Percentiles rank a stretch among this genome's conserved stretches.
phyloP scores from a whole-genome alignment of 495 filamentous ascomycete genomes.

The Echria macrotheca region DNA sequence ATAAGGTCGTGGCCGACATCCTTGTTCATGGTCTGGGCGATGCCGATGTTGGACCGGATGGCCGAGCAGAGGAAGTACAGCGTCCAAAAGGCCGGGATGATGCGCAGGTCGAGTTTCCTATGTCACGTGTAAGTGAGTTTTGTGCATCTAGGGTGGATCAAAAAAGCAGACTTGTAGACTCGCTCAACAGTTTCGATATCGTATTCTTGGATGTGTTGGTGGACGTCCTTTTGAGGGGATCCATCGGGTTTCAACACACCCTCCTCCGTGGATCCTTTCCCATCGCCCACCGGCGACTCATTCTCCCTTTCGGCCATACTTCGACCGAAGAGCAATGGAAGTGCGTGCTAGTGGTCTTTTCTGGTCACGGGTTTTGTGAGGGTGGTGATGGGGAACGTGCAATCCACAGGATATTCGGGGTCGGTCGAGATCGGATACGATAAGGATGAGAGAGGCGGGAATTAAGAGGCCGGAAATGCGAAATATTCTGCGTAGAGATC shows the following conservation, averaged over 20 bases:
- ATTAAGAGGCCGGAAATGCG: too few relatives aligned
- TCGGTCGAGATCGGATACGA: neutral
- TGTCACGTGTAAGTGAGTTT: constrained; percentile 1
- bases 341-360: constrained; percentile 44
- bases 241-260: too few relatives aligned
- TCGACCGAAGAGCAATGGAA: constrained; percentile 48
- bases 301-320: constrained; percentile 36
- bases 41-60: constrained; percentile 82
- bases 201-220: constrained; percentile 34
- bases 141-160: neutral
- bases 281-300: constrained; percentile 18
- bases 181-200: constrained; percentile 53
- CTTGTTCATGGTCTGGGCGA: constrained; percentile 86
- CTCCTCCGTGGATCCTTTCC: too few relatives aligned
- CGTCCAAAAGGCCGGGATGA: constrained; percentile 90
- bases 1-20: constrained; percentile 61
- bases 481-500: too few relatives aligned
- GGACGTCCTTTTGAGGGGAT: too few relatives aligned
- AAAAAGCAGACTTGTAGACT: constrained; percentile 51
- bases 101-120: constrained; percentile 74
- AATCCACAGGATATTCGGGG: too few relatives aligned
- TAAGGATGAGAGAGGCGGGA: too few relatives aligned
- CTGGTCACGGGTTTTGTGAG: constrained; percentile 14
- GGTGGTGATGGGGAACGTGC: too few relatives aligned
- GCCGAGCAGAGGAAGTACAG: constrained; percentile 90